Percentiles rank a stretch among this genome's conserved stretches.
These are phyloP conservation scores for Panaeolus papilionaceus DNA, from an alignment of 768 basidiomycete genomes.

Conservation along the genomic window DNA sequence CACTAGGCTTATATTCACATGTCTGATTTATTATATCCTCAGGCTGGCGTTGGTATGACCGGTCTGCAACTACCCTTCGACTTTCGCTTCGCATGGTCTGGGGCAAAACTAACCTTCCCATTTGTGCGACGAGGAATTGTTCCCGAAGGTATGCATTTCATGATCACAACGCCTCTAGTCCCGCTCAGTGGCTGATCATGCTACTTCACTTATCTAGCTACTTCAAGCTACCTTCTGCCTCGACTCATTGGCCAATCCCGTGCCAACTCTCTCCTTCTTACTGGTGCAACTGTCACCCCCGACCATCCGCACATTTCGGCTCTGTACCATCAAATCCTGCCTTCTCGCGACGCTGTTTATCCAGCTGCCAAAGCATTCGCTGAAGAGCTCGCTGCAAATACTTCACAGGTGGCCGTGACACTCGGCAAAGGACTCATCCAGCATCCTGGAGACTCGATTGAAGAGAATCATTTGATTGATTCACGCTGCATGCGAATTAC, in stretches of 20 bases:
- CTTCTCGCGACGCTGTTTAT: constrained; percentile 57
- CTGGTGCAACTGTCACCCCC: constrained; percentile 50
- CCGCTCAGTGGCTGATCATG: background rate
- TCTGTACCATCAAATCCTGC: constrained; percentile 54
- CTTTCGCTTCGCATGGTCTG: constrained; percentile 57
- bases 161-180: background rate
- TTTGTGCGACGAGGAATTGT: constrained; percentile 57
- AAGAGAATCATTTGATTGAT: constrained; percentile 61
- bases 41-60: constrained; percentile 58
- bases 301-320: constrained; percentile 48
- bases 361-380: constrained; percentile 59
- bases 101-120: constrained; percentile 54
- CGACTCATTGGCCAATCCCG: constrained; percentile 58
- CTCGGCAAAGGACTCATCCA: constrained; percentile 59
- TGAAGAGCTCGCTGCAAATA: constrained; percentile 54
- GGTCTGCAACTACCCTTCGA: constrained; percentile 58
- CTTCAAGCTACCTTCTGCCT: constrained; percentile 55
- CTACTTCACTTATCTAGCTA: constrained; percentile 22
- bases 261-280: constrained; percentile 56
- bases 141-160: constrained; percentile 26
- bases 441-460: constrained; percentile 53
- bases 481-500: constrained; percentile 52
- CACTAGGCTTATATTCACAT: background rate
- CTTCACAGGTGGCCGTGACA: constrained; percentile 56
- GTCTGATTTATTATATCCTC: background rate